Percentiles rank a stretch among this genome's conserved stretches.
Evolutionary conservation across 805 yeast species (phyloP).

Genomic region (Sugiyamaella mastotermitis): DNA sequence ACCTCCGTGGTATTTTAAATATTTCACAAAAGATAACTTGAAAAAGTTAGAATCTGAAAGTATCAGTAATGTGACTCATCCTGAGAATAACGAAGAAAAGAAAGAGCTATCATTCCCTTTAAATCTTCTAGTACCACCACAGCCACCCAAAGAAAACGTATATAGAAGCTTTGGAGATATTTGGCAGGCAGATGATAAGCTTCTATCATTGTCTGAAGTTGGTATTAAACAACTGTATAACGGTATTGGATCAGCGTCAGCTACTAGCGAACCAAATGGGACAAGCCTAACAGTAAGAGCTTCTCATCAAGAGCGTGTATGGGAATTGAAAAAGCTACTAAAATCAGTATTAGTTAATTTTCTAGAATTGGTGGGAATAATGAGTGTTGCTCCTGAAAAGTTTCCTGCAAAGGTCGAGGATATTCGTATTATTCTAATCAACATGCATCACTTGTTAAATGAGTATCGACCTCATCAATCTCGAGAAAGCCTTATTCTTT

Average conservation of each 20-base stretch:
- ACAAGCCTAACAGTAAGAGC: conserved; percentile 29
- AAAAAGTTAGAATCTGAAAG: conserved; percentile 34
- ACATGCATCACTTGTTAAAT: conserved; percentile 85
- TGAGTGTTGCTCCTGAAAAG: conserved; percentile 65
- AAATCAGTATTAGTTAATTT: conserved; percentile 75
- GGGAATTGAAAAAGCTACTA: conserved; percentile 72
- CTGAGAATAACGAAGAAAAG: conserved; percentile 1
- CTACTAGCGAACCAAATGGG: conserved; percentile 15
- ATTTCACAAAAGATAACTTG: conserved; percentile 67
- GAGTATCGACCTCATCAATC: conserved; percentile 95
- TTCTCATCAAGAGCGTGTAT: conserved; percentile 49
- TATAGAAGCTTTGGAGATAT: conserved; percentile 86
- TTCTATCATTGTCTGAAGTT: conserved; percentile 68
- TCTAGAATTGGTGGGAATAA: conserved; percentile 72
- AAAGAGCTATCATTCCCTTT: conserved; percentile 11
- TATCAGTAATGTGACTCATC: background rate
- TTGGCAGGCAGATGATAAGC: conserved; percentile 73
- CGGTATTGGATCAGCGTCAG: conserved; percentile 4
- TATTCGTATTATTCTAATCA: conserved; percentile 72
- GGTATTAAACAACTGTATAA: conserved; percentile 72
- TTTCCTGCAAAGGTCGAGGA: conserved; percentile 65
- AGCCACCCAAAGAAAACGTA: conserved; percentile 24
- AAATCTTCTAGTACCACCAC: conserved; percentile 28
- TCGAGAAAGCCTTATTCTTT: conserved; percentile 76
- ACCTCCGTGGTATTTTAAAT: conserved; percentile 79